A percentile compares a stretch with the other conserved stretches of the same genome.
phyloP scores from a whole-genome alignment of 345 rosid genomes.

The Luvunga scandens region DNA sequence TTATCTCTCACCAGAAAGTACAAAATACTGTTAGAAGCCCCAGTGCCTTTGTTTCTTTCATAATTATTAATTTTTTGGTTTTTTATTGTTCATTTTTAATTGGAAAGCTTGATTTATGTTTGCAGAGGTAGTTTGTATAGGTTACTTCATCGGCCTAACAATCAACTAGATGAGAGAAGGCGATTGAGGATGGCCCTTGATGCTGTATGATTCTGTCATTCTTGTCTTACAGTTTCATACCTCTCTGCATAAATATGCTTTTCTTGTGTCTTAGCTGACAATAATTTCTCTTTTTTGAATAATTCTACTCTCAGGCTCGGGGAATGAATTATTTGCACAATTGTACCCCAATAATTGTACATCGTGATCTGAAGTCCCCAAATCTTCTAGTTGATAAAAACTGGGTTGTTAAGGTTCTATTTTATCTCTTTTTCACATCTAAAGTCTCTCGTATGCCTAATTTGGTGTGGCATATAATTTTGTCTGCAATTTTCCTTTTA shows the following conservation, averaged over 20 bases:
- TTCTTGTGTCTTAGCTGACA: constrained; percentile 12
- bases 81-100: constrained; percentile 7
- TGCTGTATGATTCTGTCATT: constrained; percentile 56
- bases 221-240: constrained; percentile 5
- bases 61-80: background rate
- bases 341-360: constrained; percentile 80
- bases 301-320: constrained; percentile 65
- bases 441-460: constrained; percentile 14
- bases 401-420: constrained; percentile 86
- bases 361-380: constrained; percentile 93
- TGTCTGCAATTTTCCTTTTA: background rate
- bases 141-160: constrained; percentile 85
- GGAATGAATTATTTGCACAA: constrained; percentile 98
- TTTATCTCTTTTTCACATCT: background rate
- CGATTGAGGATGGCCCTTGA: constrained; percentile 95
- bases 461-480: constrained; percentile 10
- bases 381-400: constrained; percentile 92
- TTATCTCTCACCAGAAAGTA: background rate
- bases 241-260: background rate
- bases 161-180: constrained; percentile 88
- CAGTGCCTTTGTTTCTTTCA: background rate
- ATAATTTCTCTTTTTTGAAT: constrained; percentile 23
- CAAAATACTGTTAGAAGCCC: background rate
- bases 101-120: constrained; percentile 14
- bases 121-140: constrained; percentile 98